Conservation (phyloP, 176 grass and related monocot genomes). For the Rhynchospora breviuscula region DNA sequence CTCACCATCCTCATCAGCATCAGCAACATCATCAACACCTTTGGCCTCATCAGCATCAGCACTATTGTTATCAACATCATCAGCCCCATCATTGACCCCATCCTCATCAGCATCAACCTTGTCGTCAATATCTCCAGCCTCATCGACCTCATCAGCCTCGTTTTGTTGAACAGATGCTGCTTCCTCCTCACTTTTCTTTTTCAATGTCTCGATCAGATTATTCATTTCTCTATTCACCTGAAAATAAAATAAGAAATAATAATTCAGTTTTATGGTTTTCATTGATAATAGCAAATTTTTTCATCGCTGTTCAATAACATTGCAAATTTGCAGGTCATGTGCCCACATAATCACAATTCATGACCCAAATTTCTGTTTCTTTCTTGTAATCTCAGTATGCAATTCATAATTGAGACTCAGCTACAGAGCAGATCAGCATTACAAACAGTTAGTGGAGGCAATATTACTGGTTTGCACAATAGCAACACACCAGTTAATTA, state of each 20-base stretch:
- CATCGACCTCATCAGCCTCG: conserved; percentile 14
- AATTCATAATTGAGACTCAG: not conserved
- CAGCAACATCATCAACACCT: conserved; percentile 24
- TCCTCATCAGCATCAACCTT: not conserved
- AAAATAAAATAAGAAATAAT: not conserved
- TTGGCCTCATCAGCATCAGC: not conserved
- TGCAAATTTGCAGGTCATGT: not conserved
- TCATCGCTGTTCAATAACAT: not conserved
- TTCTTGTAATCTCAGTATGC: not conserved
- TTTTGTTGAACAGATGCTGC: conserved; percentile 4
- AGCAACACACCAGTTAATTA: not conserved
- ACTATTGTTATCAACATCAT: not conserved
- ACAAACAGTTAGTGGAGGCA: not conserved
- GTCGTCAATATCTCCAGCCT: conserved; percentile 7
- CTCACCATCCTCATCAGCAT: conserved; percentile 2
- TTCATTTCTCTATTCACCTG: conserved; percentile 90
- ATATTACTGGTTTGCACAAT: not conserved
- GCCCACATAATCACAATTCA: not conserved
- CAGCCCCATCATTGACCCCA: conserved; percentile 4
- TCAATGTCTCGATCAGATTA: conserved; percentile 56
- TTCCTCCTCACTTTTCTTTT: conserved; percentile 46
- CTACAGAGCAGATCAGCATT: not conserved
- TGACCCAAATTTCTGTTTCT: not conserved
- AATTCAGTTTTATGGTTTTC: too few relatives aligned
- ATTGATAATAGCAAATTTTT: too few relatives aligned